phyloP scores from a whole-genome alignment of 1,139 yeast genomes.

The Debaryomycetaceae sp. region DNA sequence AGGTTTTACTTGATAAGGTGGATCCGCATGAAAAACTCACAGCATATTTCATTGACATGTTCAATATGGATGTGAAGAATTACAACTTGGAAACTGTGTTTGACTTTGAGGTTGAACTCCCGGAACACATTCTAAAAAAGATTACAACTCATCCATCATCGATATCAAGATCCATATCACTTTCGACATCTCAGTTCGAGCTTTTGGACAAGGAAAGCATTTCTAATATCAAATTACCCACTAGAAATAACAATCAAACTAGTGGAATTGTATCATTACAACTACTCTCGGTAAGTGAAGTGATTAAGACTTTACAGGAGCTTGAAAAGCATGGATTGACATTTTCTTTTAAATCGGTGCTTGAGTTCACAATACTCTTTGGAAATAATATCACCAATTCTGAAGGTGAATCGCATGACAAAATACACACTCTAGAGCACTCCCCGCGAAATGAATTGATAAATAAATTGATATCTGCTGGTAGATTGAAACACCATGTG shows the following conservation, averaged over 20 bases:
- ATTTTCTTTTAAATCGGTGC: constrained; percentile 1
- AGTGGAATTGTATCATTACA: constrained; percentile 4
- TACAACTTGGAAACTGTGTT: constrained; percentile 7
- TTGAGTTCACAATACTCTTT: background rate
- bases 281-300: constrained; percentile 3
- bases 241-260: background rate
- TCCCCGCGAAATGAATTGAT: constrained; percentile 8
- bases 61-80: constrained; percentile 1
- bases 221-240: background rate
- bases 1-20: constrained; percentile 21
- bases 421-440: too few relatives aligned
- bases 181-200: background rate
- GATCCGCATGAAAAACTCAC: constrained; percentile 18
- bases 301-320: constrained; percentile 2
- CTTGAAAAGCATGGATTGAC: background rate
- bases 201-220: background rate
- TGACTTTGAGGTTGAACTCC: constrained; percentile 6
- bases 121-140: constrained; percentile 1
- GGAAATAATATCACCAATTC: background rate
- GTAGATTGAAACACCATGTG: constrained; percentile 2
- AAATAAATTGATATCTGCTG: constrained; percentile 4
- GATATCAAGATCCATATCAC: constrained; percentile 5
- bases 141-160: constrained; percentile 5
- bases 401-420: background rate
- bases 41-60: constrained; percentile 2